Evolutionary conservation across 1,284 basidiomycete species (phyloP), one percentile per base, ranked within the genome.

Genomic region (Naganishia sp.): DNA sequence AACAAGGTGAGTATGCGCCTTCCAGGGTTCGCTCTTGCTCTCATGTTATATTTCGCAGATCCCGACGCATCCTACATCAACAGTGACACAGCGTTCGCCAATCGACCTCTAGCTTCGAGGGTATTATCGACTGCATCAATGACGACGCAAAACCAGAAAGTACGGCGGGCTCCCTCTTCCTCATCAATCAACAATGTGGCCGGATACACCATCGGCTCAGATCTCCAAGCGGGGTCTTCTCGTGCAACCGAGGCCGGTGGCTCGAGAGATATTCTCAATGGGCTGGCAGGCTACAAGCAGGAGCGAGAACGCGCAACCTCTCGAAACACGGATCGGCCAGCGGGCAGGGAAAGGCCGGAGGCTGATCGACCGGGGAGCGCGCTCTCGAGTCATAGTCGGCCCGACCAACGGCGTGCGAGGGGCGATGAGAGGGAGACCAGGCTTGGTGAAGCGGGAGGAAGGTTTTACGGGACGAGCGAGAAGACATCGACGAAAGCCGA

Each of bases 51-150:
- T 11, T 31, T 28, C 28, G 10, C n/a, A 61, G 59, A 61, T n/a
- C 59, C 59, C 23, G 59, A 61, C 23, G 48, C 59, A 11, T 61
- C 59, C 6, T 61, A 61, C 48, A 36, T 61, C 11, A 61, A 61
- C 36, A 61, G 52, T 48, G 59, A 61, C 9, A 50, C 49, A 28
- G 59, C 59, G 1, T 61, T 61, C 45, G 59, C 48, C 45, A 52
- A 23, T 28, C 59, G 59, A 18, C 59, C 59, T 10, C 18, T 61
- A 5, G 59, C 59, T 16, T 44, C 59, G 0, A 36, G 59, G 7
- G 59, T 61, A 2, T 39, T 43, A 23, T 61, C 59, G 16, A 61
- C 59, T 13, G 59, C 59, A 50, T 50, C 59, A 0, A 25, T 43
- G 2, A 28, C 42, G 33, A 39, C 48, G 16, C 59, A 52, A 3